Percentiles rank a stretch among this genome's conserved stretches.
phyloP scores from a whole-genome alignment of 768 basidiomycete genomes.

The Leccinum truebloodii region DNA sequence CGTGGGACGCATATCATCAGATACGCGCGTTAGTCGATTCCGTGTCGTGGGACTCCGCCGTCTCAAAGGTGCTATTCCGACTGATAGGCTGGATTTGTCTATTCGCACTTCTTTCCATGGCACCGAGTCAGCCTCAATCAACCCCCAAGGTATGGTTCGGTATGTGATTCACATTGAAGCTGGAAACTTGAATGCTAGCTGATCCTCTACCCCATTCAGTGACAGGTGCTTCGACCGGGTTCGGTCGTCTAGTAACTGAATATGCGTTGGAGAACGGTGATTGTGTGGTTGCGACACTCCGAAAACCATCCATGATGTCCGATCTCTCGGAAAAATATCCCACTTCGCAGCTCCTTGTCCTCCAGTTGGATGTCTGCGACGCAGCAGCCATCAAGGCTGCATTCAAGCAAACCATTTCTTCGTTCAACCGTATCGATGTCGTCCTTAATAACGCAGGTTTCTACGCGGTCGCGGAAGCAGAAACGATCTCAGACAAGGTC shows the following conservation, averaged over 20 bases:
- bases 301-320: conserved; percentile 38
- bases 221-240: conserved; percentile 43
- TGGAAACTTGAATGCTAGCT: neutral
- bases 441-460: conserved; percentile 47
- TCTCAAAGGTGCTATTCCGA: neutral
- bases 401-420: conserved; percentile 35
- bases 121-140: neutral
- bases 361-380: conserved; percentile 44
- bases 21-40: neutral
- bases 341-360: conserved; percentile 37
- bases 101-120: neutral
- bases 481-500: conserved; percentile 82
- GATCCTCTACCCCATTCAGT: conserved; percentile 29
- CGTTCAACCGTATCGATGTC: conserved; percentile 44
- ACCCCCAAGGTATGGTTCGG: conserved; percentile 26
- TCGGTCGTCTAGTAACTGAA: conserved; percentile 39
- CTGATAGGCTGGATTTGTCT: neutral
- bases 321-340: conserved; percentile 34
- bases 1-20: too few species aligned
- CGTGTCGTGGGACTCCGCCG: neutral
- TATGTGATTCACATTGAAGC: conserved; percentile 3
- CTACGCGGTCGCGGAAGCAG: conserved; percentile 53
- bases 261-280: conserved; percentile 40
- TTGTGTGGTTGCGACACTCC: conserved; percentile 44
- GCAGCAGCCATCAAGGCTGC: conserved; percentile 34